These are phyloP conservation scores for Diplogelasinospora grovesii DNA, from an alignment of 495 filamentous ascomycete genomes.

Conservation along the genomic window DNA sequence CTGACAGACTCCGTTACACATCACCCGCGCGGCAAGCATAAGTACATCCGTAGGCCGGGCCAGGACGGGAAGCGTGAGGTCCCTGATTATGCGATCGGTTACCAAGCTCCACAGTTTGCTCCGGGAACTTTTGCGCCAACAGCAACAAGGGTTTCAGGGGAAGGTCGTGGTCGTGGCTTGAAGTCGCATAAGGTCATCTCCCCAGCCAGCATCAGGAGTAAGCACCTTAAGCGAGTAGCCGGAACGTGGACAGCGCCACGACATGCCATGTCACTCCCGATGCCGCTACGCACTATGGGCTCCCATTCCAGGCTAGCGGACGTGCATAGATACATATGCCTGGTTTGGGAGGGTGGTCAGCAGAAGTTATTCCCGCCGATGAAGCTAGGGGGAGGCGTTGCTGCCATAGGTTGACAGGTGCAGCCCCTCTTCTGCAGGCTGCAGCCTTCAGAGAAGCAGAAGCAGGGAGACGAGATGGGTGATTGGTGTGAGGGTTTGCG, in stretches of 20 bases:
- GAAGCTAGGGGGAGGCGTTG: no score
- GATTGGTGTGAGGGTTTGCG: neutral
- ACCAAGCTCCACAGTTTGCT: no score
- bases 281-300: constrained; percentile 12
- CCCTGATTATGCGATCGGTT: no score
- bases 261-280: neutral
- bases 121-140: no score
- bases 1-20: no score
- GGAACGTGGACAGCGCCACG: constrained; percentile 2
- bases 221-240: constrained; percentile 19
- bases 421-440: neutral
- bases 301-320: constrained; percentile 6
- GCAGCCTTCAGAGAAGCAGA: neutral
- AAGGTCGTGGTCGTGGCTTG: neutral
- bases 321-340: neutral
- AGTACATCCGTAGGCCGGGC: no score
- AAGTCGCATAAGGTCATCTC: neutral
- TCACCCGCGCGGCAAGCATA: no score
- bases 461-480: neutral
- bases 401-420: no score
- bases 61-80: neutral
- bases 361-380: no score
- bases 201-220: constrained; percentile 18
- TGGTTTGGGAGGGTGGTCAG: no score
- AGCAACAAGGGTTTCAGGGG: no score